Conservation (phyloP, 176 grass and related monocot species). For the Oryza longistaminata region DNA sequence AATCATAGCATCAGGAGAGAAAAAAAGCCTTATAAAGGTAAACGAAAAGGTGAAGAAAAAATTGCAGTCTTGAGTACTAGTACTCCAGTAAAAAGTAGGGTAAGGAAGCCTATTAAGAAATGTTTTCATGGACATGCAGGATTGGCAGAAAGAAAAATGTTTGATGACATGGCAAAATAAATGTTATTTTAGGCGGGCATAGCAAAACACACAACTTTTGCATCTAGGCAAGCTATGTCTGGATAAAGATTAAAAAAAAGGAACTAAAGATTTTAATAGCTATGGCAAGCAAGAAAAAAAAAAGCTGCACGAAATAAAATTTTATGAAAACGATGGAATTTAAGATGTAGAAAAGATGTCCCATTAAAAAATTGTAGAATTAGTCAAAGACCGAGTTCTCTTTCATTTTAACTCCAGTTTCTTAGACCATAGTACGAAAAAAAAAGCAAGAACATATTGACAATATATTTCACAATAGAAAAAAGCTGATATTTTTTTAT, state of each 20-base stretch:
- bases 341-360: background rate
- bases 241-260: background rate
- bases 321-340: background rate
- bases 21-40: background rate
- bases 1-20: background rate
- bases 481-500: background rate
- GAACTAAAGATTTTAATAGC: background rate
- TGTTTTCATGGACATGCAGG: background rate
- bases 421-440: background rate
- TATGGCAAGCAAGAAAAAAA: background rate
- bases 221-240: background rate
- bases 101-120: background rate
- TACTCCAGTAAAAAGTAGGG: too few relatives aligned
- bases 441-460: background rate
- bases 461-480: background rate
- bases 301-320: background rate
- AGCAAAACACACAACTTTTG: background rate
- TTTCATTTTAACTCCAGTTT: background rate
- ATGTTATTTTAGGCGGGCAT: background rate
- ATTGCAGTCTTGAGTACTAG: background rate
- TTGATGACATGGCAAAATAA: background rate
- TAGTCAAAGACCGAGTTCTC: background rate
- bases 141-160: background rate
- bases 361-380: background rate
- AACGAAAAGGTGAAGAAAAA: background rate